Conservation (phyloP, 768 basidiomycete species). For the Rhodotorula taiwanensis region DNA sequence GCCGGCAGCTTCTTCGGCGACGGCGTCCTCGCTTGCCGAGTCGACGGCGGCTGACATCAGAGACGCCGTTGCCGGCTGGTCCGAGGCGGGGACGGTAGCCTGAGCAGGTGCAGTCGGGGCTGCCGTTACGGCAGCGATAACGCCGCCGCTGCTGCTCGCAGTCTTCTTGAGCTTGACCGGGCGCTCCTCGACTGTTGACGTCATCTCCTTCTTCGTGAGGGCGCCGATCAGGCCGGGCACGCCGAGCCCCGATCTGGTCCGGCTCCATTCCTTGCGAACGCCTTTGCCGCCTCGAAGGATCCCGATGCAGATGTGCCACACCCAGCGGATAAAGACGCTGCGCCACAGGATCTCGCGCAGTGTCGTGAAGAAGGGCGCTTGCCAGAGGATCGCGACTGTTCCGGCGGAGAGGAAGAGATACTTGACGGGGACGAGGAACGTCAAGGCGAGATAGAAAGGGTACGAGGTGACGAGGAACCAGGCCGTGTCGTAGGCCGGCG, state of each 20-base stretch:
- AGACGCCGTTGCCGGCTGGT: too few species aligned
- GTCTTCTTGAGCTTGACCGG: too few species aligned
- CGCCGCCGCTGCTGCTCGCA: too few species aligned
- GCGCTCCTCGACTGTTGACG: background rate
- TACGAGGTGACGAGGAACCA: slow-evolving; percentile 41
- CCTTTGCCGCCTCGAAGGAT: slow-evolving; percentile 23
- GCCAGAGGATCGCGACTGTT: slow-evolving; percentile 38
- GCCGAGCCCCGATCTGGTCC: slow-evolving; percentile 25
- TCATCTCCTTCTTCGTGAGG: background rate
- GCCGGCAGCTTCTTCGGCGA: slow-evolving; percentile 37
- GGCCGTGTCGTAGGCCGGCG: slow-evolving; percentile 34
- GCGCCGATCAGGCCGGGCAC: slow-evolving; percentile 18
- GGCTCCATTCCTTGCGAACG: slow-evolving; percentile 19
- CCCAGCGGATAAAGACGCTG: slow-evolving; percentile 27
- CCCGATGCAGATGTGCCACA: slow-evolving; percentile 1
- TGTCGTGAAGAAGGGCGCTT: slow-evolving; percentile 33
- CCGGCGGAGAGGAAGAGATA: slow-evolving; percentile 36
- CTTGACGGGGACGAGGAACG: slow-evolving; percentile 33
- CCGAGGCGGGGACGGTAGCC: too few species aligned
- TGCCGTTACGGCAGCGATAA: too few species aligned
- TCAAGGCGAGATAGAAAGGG: slow-evolving; percentile 38
- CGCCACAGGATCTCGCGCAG: slow-evolving; percentile 25
- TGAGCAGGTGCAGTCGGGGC: too few species aligned
- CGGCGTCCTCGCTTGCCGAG: too few species aligned
- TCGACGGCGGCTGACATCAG: too few species aligned